Conservation (phyloP, 108 stramenopile species). For the Cyclotella choctawhatcheeana region DNA sequence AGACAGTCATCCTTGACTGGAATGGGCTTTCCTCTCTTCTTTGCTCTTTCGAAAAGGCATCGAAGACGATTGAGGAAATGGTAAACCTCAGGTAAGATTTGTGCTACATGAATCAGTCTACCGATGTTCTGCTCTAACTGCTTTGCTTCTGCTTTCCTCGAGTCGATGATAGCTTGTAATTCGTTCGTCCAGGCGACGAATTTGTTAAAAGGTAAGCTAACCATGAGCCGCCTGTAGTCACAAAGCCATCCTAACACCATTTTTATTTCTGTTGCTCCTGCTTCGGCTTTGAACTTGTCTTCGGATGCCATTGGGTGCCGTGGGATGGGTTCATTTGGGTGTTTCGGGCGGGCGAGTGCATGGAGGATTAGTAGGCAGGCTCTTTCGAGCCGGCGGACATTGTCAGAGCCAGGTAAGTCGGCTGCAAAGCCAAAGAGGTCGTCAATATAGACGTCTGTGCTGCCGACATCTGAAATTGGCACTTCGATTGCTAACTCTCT, state of each 20-base stretch:
- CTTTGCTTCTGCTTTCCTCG: background rate
- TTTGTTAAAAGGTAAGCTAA: constrained; percentile 27
- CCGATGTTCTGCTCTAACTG: constrained; percentile 23
- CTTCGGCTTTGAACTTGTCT: constrained; percentile 19
- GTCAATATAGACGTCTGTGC: constrained; percentile 21
- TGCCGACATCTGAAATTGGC: background rate
- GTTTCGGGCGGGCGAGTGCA: background rate
- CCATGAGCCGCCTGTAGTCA: constrained; percentile 7
- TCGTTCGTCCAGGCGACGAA: constrained; percentile 24
- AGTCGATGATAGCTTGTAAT: background rate
- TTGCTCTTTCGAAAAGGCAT: constrained; percentile 4
- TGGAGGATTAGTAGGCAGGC: constrained; percentile 11
- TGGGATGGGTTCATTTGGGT: constrained; percentile 15
- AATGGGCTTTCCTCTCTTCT: constrained; percentile 1
- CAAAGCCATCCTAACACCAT: constrained; percentile 22
- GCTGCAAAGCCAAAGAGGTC: constrained; percentile 2
- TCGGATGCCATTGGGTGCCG: constrained; percentile 15
- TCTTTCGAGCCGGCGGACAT: background rate
- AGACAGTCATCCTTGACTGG: background rate
- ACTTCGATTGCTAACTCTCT: constrained; percentile 18
- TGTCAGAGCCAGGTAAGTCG: constrained; percentile 9
- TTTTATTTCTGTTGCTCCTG: constrained; percentile 1
- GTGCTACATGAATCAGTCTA: constrained; percentile 10
- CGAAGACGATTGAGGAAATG: constrained; percentile 18
- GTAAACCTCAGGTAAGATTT: constrained; percentile 7